Evolutionary conservation across 768 basidiomycete genomes (phyloP).

Genomic region (Mycena haematopus): DNA sequence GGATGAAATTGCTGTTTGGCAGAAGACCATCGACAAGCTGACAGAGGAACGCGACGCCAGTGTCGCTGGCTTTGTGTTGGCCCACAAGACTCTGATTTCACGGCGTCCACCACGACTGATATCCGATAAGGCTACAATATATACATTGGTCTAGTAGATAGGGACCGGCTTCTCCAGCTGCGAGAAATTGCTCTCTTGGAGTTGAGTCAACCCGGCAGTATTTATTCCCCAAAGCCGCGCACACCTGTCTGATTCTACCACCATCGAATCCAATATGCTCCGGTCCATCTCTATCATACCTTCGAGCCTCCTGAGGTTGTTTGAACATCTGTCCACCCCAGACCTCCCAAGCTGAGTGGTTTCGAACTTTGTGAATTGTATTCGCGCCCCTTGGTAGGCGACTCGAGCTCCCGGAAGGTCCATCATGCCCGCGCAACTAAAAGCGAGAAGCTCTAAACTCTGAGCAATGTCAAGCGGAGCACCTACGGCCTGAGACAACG

Average conservation of each 20-base stretch:
- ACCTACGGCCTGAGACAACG: background rate
- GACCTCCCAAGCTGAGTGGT: background rate
- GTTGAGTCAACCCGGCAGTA: no score
- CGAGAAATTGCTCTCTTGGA: no score
- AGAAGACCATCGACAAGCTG: background rate
- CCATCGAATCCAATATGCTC: no score
- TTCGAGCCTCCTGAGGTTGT: background rate
- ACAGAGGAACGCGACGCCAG: background rate
- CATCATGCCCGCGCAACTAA: slow-evolving; percentile 12
- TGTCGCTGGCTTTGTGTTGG: background rate
- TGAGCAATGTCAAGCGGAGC: no score
- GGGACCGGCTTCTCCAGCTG: no score
- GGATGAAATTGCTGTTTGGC: background rate
- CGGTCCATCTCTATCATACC: no score
- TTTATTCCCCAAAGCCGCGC: no score
- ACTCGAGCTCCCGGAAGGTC: slow-evolving; percentile 11
- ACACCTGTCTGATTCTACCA: no score
- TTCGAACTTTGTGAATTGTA: slow-evolving; percentile 6
- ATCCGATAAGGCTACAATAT: no score
- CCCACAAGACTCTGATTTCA: background rate
- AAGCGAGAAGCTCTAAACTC: slow-evolving; percentile 20
- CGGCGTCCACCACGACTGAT: background rate
- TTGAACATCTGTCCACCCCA: background rate
- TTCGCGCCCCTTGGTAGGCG: slow-evolving; percentile 14
- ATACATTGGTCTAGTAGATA: no score